Evolutionary conservation across 2,329 filamentous ascomycete species (phyloP).

Genomic region (Penicillium janthinellum): DNA sequence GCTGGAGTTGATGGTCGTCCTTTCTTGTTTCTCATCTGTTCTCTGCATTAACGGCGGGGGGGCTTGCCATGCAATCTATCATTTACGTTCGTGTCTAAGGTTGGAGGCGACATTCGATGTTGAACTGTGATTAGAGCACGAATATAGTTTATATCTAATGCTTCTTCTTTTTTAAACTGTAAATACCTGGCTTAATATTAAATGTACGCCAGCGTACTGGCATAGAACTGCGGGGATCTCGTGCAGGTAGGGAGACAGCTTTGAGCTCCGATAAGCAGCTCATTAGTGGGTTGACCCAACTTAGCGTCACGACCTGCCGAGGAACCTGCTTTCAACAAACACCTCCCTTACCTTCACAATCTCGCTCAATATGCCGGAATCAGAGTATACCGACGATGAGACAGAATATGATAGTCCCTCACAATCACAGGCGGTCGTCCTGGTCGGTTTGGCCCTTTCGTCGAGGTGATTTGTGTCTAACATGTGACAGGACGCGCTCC

Average conservation of each 20-base stretch:
- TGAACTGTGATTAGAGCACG: not conserved
- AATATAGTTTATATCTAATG: not conserved
- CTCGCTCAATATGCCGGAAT: slow-evolving; percentile 23
- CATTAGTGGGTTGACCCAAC: no score
- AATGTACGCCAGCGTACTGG: not conserved
- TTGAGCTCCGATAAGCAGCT: slow-evolving; percentile 2
- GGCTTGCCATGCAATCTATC: slow-evolving; percentile 24
- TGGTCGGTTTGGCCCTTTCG: slow-evolving; percentile 14
- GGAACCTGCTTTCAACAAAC: slow-evolving; percentile 5
- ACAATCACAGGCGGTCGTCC: slow-evolving; percentile 11
- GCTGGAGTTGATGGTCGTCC: slow-evolving; percentile 25
- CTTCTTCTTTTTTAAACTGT: not conserved
- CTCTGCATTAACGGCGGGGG: slow-evolving; percentile 26
- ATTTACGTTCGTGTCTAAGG: slow-evolving; percentile 7
- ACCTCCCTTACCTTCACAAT: not conserved
- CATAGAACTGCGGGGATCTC: not conserved
- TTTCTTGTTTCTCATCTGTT: not conserved
- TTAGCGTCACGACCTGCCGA: not conserved
- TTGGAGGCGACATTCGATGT: not conserved
- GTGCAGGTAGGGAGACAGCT: not conserved
- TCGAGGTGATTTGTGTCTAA: slow-evolving; percentile 19
- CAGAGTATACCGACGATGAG: slow-evolving; percentile 27
- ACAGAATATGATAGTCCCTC: slow-evolving; percentile 22
- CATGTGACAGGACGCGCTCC: slow-evolving; percentile 52
- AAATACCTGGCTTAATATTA: not conserved